Conservation (phyloP, 208 protist genomes). For the Angomonas deanei region DNA sequence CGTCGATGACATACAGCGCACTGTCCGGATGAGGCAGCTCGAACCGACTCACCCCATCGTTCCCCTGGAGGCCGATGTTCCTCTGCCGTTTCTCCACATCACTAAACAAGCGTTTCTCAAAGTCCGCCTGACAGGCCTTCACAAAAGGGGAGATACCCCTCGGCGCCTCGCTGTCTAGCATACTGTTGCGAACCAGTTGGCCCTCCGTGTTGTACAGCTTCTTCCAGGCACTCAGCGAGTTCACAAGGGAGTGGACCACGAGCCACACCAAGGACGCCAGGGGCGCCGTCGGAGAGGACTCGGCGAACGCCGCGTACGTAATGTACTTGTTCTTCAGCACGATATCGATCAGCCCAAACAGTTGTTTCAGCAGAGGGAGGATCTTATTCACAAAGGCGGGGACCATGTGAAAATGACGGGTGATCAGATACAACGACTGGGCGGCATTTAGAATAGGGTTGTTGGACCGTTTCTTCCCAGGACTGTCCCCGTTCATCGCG, state of each 20-base stretch:
- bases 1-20: slow-evolving; percentile 46
- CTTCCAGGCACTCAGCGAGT: slow-evolving; percentile 65
- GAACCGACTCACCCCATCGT: too few relatives aligned
- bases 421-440: slow-evolving; percentile 79
- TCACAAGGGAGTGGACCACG: slow-evolving; percentile 53
- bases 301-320: slow-evolving; percentile 5
- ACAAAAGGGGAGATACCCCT: slow-evolving; percentile 23
- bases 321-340: slow-evolving; percentile 13
- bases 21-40: slow-evolving; percentile 12
- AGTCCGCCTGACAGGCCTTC: neutral
- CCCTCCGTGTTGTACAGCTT: slow-evolving; percentile 19
- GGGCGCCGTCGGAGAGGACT: slow-evolving; percentile 16
- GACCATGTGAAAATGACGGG: slow-evolving; percentile 82
- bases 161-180: slow-evolving; percentile 10
- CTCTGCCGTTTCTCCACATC: too few relatives aligned
- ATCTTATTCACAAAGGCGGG: slow-evolving; percentile 48
- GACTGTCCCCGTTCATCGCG: slow-evolving; percentile 28
- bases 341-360: slow-evolving; percentile 28
- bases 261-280: slow-evolving; percentile 65
- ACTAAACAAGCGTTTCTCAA: neutral
- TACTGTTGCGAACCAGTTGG: neutral
- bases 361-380: slow-evolving; percentile 35
- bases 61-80: too few relatives aligned
- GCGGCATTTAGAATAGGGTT: slow-evolving; percentile 58
- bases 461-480: slow-evolving; percentile 10